phyloP scores from a whole-genome alignment of 441 rosid species.

The Flueggea neowawraea region DNA sequence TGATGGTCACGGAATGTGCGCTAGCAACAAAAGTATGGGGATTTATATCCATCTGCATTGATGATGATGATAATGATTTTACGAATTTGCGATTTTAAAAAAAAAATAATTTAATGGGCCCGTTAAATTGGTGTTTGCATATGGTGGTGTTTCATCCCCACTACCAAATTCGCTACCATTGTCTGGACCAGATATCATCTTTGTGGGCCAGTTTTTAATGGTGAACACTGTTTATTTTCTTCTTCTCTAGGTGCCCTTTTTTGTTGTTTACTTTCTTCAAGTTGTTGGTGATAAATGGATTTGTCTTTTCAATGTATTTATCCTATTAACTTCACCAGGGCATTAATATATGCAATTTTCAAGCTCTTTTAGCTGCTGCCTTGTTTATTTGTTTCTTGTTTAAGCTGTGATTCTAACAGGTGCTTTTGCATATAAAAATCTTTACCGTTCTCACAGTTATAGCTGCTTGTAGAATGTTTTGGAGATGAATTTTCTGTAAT shows the following conservation, averaged over 20 bases:
- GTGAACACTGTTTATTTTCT: constrained; percentile 11
- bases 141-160: constrained; percentile 24
- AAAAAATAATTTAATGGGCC: constrained; percentile 18
- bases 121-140: constrained; percentile 28
- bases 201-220: constrained; percentile 25
- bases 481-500: no score
- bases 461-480: no score
- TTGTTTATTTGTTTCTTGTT: constrained; percentile 1
- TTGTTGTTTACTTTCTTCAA: constrained; percentile 7
- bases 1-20: constrained; percentile 17
- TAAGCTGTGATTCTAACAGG: no score
- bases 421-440: no score
- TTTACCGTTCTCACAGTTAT: no score
- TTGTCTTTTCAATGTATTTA: not conserved
- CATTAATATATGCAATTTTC: not conserved
- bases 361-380: not conserved
- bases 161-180: constrained; percentile 12
- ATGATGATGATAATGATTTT: not conserved
- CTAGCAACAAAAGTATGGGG: constrained; percentile 25
- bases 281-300: constrained; percentile 5
- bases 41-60: not conserved
- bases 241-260: constrained; percentile 4
- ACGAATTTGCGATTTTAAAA: constrained; percentile 12
- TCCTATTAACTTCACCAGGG: not conserved
- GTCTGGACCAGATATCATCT: constrained; percentile 19